Base-by-base conservation (phyloP, 164 flowering plant genomes). In the Cinnamomum chago region DNA sequence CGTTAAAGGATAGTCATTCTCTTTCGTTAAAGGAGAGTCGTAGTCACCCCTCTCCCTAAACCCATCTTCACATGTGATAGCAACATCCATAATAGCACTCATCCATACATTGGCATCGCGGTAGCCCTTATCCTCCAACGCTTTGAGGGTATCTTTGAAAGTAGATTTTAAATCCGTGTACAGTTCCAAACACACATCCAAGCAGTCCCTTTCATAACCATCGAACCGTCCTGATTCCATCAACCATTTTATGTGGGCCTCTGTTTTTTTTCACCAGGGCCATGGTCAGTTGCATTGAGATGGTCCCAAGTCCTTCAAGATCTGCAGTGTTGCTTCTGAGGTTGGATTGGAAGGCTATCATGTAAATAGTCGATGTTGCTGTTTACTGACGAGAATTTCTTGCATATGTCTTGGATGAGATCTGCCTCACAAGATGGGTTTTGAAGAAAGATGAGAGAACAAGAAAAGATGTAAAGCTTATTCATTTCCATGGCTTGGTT, bases 51-150 rank as follows among this genome's bases (percentile, higher is more conserved):
- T 73, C 78, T 73, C 78, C 51, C 14, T 10, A n/a, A 88, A 85
- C 4, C 87, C 83, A 5, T 65, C 80, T 52, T 86, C 82, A 22
- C 89, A 86, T 0, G 81, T 83, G 0, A 51, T 17, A 0, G 86
- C 50, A 2, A 74, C 85, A 27, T 82, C 84, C 84, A 82, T 82
- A 0, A 72, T 85, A 12, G 79, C 71, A 69, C 80, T 80, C 47
- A 84, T 5, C 86, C 76, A 71, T 66, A 73, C 47, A 24, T 73
- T 73, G 22, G 77, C 84, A 60, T 2, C 47, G 1, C 14, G 67
- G n/a, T n/a, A 81, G 0, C 73, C 23, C 66, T 58, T 77, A 0
- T 58, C 25, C 69, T 68, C 3, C 23, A 82, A 77, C 0, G 78
- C 85, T 25, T 24, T 74, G 0, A 82, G 62, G 1, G 86, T 50